Evolutionary conservation across 2,329 filamentous ascomycete species (phyloP), one percentile per base, ranked within the genome.

Genomic region (Pleoardoris graminearum): DNA sequence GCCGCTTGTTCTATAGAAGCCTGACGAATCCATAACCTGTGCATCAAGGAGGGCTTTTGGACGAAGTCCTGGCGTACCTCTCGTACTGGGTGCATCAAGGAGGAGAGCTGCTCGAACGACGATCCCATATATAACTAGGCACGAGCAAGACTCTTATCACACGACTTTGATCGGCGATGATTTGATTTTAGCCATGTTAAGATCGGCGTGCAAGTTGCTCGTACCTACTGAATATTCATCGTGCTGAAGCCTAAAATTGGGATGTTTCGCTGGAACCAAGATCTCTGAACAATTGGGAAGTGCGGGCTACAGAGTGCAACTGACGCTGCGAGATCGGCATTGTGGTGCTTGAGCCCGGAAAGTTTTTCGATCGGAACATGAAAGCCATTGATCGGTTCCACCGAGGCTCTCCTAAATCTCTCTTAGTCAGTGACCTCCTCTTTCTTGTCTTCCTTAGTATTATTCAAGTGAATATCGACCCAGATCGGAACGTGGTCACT

Each of bases 401-500:
- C 27, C 27, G 12, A 29, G 27, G 7, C 27, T 29, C 7, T 29
- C 7, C 12, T 7, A 29, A n/a, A n/a, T n/a, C n/a, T n/a, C n/a
- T 7, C 14, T 16, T 16, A 3, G 4, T n/a, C 14, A 36, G 4
- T 8, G 5, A 6, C 23, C 6, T 12, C 23, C 12, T 32, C n/a
- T 1, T 30, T 32, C n/a, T 22, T 22, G n/a, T 14, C 4, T 19
- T 25, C n/a, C 16, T 21, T 14, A 23, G 14, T 11, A 4, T 14
- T 8, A 16, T 10, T 10, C 11, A 47, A 7, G 4, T 14, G 27
- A 36, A 68, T 23, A 43, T 67, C 67, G 16, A 77, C 74, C 72
- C 74, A 80, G 5, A 84, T 61, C 0, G 81, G 80, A 14, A 80
- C 79, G 69, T 83, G 80, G 66, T 83, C 80, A 62, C 80, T 82